These are phyloP conservation scores for Arthromyces matolae DNA, from an alignment of 768 basidiomycete species.

Conservation along the genomic window DNA sequence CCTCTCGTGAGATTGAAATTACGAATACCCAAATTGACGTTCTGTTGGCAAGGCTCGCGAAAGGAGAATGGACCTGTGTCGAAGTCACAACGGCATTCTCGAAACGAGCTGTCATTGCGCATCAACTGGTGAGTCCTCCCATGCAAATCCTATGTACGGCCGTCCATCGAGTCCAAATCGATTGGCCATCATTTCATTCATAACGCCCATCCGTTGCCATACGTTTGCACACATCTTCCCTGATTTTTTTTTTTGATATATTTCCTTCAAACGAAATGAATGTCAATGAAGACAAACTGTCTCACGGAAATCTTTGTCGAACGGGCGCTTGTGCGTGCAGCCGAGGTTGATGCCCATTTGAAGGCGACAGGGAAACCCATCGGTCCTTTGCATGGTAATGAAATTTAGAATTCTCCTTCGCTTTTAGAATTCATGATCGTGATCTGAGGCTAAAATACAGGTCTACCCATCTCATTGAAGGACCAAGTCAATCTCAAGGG, in stretches of 20 bases:
- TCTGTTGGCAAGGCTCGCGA: constrained; percentile 52
- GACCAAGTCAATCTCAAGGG: constrained; percentile 70
- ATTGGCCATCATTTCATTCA: too few species aligned
- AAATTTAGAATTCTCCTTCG: constrained; percentile 3
- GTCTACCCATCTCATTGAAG: constrained; percentile 67
- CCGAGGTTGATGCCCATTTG: constrained; percentile 60
- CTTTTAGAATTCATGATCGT: too few species aligned
- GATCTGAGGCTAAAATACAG: too few species aligned
- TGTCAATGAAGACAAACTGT: constrained; percentile 58
- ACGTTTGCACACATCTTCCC: too few species aligned
- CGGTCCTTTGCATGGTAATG: constrained; percentile 74
- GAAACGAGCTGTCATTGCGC: constrained; percentile 74
- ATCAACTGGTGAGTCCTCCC: constrained; percentile 62
- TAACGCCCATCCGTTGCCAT: too few species aligned
- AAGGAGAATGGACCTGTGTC: constrained; percentile 54
- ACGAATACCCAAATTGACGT: constrained; percentile 39
- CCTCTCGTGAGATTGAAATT: constrained; percentile 43
- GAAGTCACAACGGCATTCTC: constrained; percentile 70
- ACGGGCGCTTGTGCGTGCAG: constrained; percentile 58
- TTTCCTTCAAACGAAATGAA: neutral
- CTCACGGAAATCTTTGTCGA: constrained; percentile 80
- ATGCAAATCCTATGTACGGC: too few species aligned
- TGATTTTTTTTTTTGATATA: neutral
- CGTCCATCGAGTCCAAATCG: too few species aligned
- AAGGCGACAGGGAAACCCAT: constrained; percentile 57